Percentiles rank a stretch among this genome's conserved stretches.
These are phyloP conservation scores for Batrachochytrium dendrobatidis DNA, from an alignment of 371 early-diverging fungal genomes.

Conservation along the genomic window DNA sequence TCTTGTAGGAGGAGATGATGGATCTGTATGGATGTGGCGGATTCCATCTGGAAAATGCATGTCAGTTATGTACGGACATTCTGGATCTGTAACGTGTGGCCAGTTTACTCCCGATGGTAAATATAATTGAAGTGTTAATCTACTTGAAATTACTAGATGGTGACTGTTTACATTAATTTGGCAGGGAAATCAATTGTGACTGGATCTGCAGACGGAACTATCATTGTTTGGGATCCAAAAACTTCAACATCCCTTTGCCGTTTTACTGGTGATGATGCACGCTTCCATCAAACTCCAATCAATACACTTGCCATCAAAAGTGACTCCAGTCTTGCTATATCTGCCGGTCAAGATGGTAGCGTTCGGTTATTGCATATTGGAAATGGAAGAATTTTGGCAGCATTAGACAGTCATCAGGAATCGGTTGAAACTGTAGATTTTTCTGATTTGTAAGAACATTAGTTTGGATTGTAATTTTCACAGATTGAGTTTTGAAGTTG, in stretches of 20 bases:
- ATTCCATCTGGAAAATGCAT: slow-evolving; percentile 82
- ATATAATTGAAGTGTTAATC: neutral
- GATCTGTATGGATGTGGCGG: slow-evolving; percentile 93
- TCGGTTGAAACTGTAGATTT: slow-evolving; percentile 73
- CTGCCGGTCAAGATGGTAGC: slow-evolving; percentile 74
- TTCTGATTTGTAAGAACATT: slow-evolving; percentile 48
- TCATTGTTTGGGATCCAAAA: slow-evolving; percentile 92
- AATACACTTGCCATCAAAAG: slow-evolving; percentile 65
- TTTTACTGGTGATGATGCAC: slow-evolving; percentile 64
- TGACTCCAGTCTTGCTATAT: slow-evolving; percentile 69
- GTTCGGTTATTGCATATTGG: slow-evolving; percentile 67
- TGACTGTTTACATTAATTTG: neutral
- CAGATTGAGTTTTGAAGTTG: neutral
- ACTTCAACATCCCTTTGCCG: slow-evolving; percentile 56
- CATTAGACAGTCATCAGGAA: slow-evolving; percentile 68
- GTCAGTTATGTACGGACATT: slow-evolving; percentile 88
- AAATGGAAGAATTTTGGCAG: slow-evolving; percentile 62
- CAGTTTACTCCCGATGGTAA: slow-evolving; percentile 82
- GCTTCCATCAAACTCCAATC: slow-evolving; percentile 76
- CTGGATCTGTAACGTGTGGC: slow-evolving; percentile 77
- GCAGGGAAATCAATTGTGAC: slow-evolving; percentile 68
- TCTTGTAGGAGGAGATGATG: slow-evolving; percentile 79
- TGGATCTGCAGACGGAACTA: slow-evolving; percentile 74
- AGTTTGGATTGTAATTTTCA: neutral
- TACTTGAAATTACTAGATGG: neutral